phyloP scores from a whole-genome alignment of 352 stramenopile genomes.

The Phytophthora macrochlamydospora region DNA sequence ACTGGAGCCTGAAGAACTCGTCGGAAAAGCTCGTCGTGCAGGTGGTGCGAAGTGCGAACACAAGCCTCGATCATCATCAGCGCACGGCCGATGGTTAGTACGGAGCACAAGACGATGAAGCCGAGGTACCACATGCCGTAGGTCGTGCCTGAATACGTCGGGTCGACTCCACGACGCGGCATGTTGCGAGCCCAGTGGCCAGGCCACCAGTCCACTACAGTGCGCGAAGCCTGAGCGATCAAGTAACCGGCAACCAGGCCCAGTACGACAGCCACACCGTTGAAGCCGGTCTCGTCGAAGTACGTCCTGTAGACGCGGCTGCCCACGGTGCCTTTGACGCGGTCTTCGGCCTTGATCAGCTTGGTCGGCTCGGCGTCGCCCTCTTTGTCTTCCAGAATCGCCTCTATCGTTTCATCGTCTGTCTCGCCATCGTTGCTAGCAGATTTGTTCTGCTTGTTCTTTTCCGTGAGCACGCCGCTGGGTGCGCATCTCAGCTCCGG shows the following conservation, averaged over 20 bases:
- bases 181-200: constrained; percentile 17
- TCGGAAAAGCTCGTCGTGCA: constrained; percentile 44
- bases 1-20: constrained; percentile 47
- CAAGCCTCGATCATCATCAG: constrained; percentile 38
- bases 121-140: constrained; percentile 40
- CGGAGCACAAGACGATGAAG: constrained; percentile 28
- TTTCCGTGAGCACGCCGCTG: too few species aligned
- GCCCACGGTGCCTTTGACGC: constrained; percentile 32
- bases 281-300: constrained; percentile 27
- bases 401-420: too few species aligned
- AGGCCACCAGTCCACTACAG: constrained; percentile 18
- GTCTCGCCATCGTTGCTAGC: too few species aligned
- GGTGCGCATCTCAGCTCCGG: constrained; percentile 17
- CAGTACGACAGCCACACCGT: constrained; percentile 12
- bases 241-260: not conserved
- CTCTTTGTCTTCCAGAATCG: too few species aligned
- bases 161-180: constrained; percentile 6
- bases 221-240: constrained; percentile 2
- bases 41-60: constrained; percentile 31
- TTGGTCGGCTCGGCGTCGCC: not conserved
- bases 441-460: too few species aligned
- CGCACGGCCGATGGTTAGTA: constrained; percentile 26
- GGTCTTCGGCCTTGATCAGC: constrained; percentile 9
- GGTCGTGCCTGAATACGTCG: constrained; percentile 34
- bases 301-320: constrained; percentile 40